Conservation (phyloP, 225 moss, liverwort and hornwort genomes). For the Straminergon stramineum region DNA sequence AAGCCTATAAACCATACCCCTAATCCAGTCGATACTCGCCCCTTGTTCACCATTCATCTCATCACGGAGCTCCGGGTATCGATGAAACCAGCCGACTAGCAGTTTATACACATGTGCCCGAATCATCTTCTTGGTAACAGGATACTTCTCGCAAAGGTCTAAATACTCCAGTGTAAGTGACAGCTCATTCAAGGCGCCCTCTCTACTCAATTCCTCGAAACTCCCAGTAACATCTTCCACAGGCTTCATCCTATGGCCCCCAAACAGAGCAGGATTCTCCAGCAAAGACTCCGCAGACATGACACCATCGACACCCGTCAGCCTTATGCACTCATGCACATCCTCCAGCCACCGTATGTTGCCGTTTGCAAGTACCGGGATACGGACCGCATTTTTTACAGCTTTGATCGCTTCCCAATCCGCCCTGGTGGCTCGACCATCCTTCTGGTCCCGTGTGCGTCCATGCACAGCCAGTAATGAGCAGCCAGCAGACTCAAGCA, state of each 20-base stretch:
- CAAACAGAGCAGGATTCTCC: constrained; percentile 81
- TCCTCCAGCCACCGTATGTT: constrained; percentile 86
- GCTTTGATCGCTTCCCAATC: constrained; percentile 81
- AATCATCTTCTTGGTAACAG: constrained; percentile 77
- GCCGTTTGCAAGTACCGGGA: constrained; percentile 91
- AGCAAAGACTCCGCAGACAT: constrained; percentile 89
- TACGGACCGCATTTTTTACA: constrained; percentile 45
- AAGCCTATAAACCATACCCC: constrained; percentile 57
- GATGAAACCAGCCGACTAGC: constrained; percentile 64
- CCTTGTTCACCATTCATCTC: constrained; percentile 54
- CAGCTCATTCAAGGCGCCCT: constrained; percentile 39
- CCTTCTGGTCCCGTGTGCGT: constrained; percentile 86
- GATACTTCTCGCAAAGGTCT: constrained; percentile 62
- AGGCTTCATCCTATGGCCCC: constrained; percentile 39
- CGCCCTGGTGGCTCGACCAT: constrained; percentile 54
- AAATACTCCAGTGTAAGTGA: constrained; percentile 64
- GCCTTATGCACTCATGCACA: constrained; percentile 50
- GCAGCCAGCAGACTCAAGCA: constrained; percentile 93
- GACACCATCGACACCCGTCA: constrained; percentile 74
- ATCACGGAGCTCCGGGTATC: constrained; percentile 70
- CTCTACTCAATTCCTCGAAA: constrained; percentile 1
- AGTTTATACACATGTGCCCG: constrained; percentile 82
- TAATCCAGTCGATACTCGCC: constrained; percentile 58
- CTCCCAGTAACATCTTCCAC: constrained; percentile 1
- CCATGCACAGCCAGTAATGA: constrained; percentile 86